Evolutionary conservation across 805 yeast genomes (phyloP), one percentile per base, ranked within the genome.

Genomic region (Teunomyces aglyptinius): DNA sequence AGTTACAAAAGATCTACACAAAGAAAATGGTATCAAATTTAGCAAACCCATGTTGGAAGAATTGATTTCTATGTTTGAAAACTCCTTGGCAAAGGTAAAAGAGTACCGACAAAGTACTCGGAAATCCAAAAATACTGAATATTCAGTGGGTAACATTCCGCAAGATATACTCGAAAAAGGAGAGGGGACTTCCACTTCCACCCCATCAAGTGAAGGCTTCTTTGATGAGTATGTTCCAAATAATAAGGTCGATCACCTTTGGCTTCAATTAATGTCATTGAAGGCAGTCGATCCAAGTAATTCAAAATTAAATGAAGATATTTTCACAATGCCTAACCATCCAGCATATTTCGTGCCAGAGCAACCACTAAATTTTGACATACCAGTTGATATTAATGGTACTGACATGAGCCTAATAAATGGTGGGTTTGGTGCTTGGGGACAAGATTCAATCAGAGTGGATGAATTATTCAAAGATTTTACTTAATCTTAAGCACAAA

Each of bases 41-140:
- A 48, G 52, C 8, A 43, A 38, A 33, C 49, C 49, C 6, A 60
- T 60, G 61, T 43, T 61, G 40, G 53, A 50, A 11, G 65, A 60
- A 28, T 34, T 61, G 36, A 52, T 46, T 27, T 46, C 38, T 5
- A 55, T 68, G 1, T 52, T 66, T 31, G 63, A 62, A 36, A 51
- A 47, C 1, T 47, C 65, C 3, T 43, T 62, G 15, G 42, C 43
- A 8, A 53, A 46, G 29, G 49, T 58, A 13, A 49, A 52, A 32
- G 46, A 50, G 18, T 20, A 19, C 39, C 20, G 24, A 36, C 12
- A 36, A 8, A 5, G 18, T 3, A 6, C 18, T 3, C 12, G 27
- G 5, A 13, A 13, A 22, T 13, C 33, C 16, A 31, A 31, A 31
- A 13, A 8, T 4, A n/a, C 33, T 13, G 33, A 15, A 6, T 8